Evolutionary conservation across 306 rosid species (phyloP), one percentile per base, ranked within the genome.

Genomic region (Cicer arietinum): DNA sequence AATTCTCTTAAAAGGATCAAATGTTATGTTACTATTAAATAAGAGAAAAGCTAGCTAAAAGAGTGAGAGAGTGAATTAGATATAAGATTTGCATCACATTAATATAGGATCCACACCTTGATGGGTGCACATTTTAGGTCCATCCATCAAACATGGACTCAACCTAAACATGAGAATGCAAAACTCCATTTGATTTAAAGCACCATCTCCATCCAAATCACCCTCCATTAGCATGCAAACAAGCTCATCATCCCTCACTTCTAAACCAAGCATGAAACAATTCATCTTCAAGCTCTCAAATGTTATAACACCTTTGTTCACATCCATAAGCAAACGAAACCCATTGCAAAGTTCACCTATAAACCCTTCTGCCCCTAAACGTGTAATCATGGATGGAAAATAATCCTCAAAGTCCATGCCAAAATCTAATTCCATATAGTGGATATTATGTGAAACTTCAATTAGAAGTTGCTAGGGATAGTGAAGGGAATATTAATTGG

Each of bases 81-180:
- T 37, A 60, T 45, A 48, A 40, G 48, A 63, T 42, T 45, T 48
- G 48, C 51, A 44, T 67, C 18, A 48, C 69, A 77, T 64, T 44
- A 61, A 53, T 56, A 62, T 17, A 0, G 71, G 51, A 50, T 70
- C 81, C 54, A 50, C 52, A 69, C 69, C 69, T 64, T 64, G 51
- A 64, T 18, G 69, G 42, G 50, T 30, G 10, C 74, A 35, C 47
- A 50, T 8, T 69, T 69, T 48, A 50, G 74, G 74, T 14, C 74
- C 69, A 44, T 47, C 71, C 86, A 86, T 81, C 61, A 82, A 76
- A 13, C 85, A 84, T 0, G 92, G 95, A 72, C 92, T 90, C 77
- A 90, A 75, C 88, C 92, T 83, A 69, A 90, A 90, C 96, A 90
- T 90, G 85, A 90, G 92, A 74, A 83, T 83, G 79, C 89, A 90